Percentiles rank a stretch among this genome's conserved stretches.
Evolutionary conservation across 1,284 basidiomycete genomes (phyloP).

Genomic region (Pulveroboletus sp.): DNA sequence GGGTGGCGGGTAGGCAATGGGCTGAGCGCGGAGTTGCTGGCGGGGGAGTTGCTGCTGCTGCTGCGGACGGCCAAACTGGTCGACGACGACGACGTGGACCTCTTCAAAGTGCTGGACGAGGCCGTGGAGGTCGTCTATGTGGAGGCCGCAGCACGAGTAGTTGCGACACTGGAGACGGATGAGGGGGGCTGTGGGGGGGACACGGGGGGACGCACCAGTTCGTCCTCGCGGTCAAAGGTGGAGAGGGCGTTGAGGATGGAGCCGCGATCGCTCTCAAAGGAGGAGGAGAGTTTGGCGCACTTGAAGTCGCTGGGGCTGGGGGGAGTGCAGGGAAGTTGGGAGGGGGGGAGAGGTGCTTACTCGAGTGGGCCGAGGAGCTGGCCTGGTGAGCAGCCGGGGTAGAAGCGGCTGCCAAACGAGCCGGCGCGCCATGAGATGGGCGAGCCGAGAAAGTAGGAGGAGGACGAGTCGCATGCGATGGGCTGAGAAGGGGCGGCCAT

Average conservation of each 20-base stretch:
- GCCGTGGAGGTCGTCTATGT: conserved; percentile 80
- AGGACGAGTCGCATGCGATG: conserved; percentile 58
- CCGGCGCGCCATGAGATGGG: conserved; percentile 68
- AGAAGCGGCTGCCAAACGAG: conserved; percentile 62
- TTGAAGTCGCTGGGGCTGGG: conserved; percentile 56
- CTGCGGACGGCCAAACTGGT: conserved; percentile 50
- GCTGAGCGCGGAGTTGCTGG: conserved; percentile 45
- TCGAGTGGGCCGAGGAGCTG: conserved; percentile 62
- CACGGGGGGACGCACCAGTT: conserved; percentile 50
- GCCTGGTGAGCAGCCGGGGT: conserved; percentile 60
- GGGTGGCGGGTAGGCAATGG: conserved; percentile 20
- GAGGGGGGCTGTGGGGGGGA: not conserved
- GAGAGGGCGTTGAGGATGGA: conserved; percentile 66
- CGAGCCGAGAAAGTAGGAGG: conserved; percentile 68
- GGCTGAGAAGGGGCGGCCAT: conserved; percentile 51
- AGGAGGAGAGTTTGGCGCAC: conserved; percentile 55
- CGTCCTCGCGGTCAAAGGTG: conserved; percentile 68
- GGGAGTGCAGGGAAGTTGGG: not conserved
- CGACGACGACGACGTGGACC: conserved; percentile 74
- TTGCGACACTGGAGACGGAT: conserved; percentile 60
- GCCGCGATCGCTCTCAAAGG: conserved; percentile 60
- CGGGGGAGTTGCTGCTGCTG: conserved; percentile 45
- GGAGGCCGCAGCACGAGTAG: conserved; percentile 81
- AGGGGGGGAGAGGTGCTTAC: conserved; percentile 41
- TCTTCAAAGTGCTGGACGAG: conserved; percentile 87